Evolutionary conservation across 805 yeast genomes (phyloP).

Genomic region (Wickerhamomyces rabaulensis): DNA sequence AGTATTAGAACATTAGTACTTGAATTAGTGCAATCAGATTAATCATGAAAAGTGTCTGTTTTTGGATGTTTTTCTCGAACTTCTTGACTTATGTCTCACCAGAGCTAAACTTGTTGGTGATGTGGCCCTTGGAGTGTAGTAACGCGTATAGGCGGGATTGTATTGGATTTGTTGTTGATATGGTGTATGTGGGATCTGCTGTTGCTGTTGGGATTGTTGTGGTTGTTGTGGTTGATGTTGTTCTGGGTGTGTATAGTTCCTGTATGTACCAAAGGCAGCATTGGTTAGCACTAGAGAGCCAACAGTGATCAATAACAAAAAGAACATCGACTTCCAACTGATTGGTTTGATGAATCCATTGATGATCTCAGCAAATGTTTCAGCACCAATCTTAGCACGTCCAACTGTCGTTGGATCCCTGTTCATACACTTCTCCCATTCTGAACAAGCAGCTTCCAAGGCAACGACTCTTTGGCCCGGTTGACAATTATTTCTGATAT

Average conservation of each 20-base stretch:
- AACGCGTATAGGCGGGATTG: constrained; percentile 18
- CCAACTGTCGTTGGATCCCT: constrained; percentile 66
- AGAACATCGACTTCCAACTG: constrained; percentile 59
- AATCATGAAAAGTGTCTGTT: background rate
- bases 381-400: constrained; percentile 69
- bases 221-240: constrained; percentile 1
- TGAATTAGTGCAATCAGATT: background rate
- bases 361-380: constrained; percentile 75
- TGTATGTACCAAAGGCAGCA: constrained; percentile 40
- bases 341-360: constrained; percentile 72
- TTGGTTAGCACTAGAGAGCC: constrained; percentile 52
- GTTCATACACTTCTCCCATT: constrained; percentile 81
- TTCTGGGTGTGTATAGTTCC: constrained; percentile 22
- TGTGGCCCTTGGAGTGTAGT: constrained; percentile 20
- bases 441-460: constrained; percentile 59
- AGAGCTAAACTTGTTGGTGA: constrained; percentile 8
- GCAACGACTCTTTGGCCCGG: constrained; percentile 67
- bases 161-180: constrained; percentile 16
- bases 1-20: no score
- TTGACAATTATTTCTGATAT: constrained; percentile 66
- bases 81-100: constrained; percentile 1
- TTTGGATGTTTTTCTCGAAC: background rate
- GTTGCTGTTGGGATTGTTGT: constrained; percentile 3
- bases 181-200: constrained; percentile 14
- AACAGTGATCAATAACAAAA: constrained; percentile 38